Conservation (phyloP, 1,284 basidiomycete genomes). For the Tilletiopsis washingtonensis region DNA sequence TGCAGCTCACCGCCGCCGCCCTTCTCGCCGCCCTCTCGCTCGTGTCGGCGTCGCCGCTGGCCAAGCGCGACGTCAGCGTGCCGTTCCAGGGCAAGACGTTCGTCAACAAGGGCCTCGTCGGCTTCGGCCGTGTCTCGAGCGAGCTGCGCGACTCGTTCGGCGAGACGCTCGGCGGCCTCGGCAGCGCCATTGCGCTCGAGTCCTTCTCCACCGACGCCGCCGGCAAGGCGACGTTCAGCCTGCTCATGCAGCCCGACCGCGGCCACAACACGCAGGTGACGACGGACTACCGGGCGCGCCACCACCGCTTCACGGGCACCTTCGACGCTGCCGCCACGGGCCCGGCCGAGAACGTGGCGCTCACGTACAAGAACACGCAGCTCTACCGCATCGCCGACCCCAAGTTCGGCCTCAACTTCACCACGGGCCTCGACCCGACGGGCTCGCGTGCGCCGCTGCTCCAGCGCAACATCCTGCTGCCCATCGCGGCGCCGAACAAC, state of each 20-base stretch:
- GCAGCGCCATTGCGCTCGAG: slow-evolving; percentile 21
- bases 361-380: slow-evolving; percentile 56
- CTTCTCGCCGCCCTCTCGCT: too few species aligned
- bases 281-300: slow-evolving; percentile 58
- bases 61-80: background rate
- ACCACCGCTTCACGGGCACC: slow-evolving; percentile 57
- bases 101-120: slow-evolving; percentile 47
- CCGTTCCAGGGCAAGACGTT: slow-evolving; percentile 13
- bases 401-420: slow-evolving; percentile 46
- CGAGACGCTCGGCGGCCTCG: slow-evolving; percentile 47
- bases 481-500: slow-evolving; percentile 44
- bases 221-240: slow-evolving; percentile 48
- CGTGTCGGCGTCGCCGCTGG: background rate
- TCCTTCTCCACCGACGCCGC: slow-evolving; percentile 11
- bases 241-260: slow-evolving; percentile 56
- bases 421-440: slow-evolving; percentile 59
- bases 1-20: too few species aligned
- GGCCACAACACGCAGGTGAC: slow-evolving; percentile 52
- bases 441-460: slow-evolving; percentile 48
- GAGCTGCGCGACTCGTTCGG: slow-evolving; percentile 34
- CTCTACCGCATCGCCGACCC: slow-evolving; percentile 54
- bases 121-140: slow-evolving; percentile 43
- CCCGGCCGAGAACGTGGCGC: slow-evolving; percentile 55
- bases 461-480: too few species aligned
- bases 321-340: slow-evolving; percentile 54